Evolutionary conservation across 1,284 basidiomycete genomes (phyloP).

Genomic region (Trichosporon ovoides): DNA sequence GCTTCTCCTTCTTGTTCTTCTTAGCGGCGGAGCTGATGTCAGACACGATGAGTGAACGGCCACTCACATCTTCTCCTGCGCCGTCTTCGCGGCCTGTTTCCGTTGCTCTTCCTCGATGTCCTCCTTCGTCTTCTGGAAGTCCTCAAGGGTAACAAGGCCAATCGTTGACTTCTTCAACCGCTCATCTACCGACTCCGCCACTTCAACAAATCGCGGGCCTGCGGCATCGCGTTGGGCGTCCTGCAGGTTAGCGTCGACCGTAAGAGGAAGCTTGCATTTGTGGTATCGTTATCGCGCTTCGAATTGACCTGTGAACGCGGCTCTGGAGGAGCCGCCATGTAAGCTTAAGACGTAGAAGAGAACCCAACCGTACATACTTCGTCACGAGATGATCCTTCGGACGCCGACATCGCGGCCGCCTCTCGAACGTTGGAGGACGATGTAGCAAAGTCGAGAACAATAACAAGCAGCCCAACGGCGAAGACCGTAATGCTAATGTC

Average conservation of each 20-base stretch:
- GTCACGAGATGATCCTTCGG: background rate
- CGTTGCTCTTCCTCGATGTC: slow-evolving; percentile 89
- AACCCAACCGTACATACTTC: background rate
- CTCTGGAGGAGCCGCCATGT: slow-evolving; percentile 26
- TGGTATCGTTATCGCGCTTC: slow-evolving; percentile 32
- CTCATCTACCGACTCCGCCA: slow-evolving; percentile 93
- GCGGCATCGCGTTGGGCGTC: slow-evolving; percentile 61
- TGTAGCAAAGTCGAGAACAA: background rate
- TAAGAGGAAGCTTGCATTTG: background rate
- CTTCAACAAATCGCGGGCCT: slow-evolving; percentile 81
- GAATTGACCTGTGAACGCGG: slow-evolving; percentile 35
- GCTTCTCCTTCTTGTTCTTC: slow-evolving; percentile 80
- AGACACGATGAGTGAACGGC: background rate
- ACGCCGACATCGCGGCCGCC: background rate
- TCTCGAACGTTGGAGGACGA: too few relatives aligned
- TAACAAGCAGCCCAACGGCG: background rate
- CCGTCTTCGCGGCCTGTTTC: slow-evolving; percentile 67
- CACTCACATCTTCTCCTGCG: slow-evolving; percentile 31
- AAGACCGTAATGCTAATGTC: slow-evolving; percentile 1
- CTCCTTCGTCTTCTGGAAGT: slow-evolving; percentile 82
- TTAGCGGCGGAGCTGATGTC: slow-evolving; percentile 31
- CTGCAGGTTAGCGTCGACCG: slow-evolving; percentile 17
- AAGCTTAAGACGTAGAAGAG: background rate
- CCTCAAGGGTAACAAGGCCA: slow-evolving; percentile 86
- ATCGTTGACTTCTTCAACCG: slow-evolving; percentile 87